A percentile compares a stretch with the other conserved stretches of the same genome.
Conservation (phyloP, 306 rosid species). For the apple (Malus domestica) region ASM211411v1 NC_041797.1:2246501-2247000, state of each 20-base stretch:
- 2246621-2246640: no score
- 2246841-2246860: background rate
- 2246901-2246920: background rate
- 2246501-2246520: background rate
- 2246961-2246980: background rate
- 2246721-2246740: background rate
- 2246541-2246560: background rate
- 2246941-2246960: background rate
- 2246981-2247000: slow-evolving; percentile 5
- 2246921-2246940: slow-evolving; percentile 1
- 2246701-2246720: background rate
- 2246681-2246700: background rate
- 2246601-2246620: no score
- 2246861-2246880: background rate
- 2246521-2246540: background rate
- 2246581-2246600: no score
- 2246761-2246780: background rate
- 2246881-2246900: background rate
- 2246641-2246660: no score
- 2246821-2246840: background rate
- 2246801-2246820: background rate
- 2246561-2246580: background rate
- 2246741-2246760: background rate
- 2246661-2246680: background rate
- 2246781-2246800: background rate